A percentile compares a stretch with the other conserved stretches of the same genome.
Evolutionary conservation across 306 rosid genomes (phyloP).

Genomic region (Dryas octopetala): DNA sequence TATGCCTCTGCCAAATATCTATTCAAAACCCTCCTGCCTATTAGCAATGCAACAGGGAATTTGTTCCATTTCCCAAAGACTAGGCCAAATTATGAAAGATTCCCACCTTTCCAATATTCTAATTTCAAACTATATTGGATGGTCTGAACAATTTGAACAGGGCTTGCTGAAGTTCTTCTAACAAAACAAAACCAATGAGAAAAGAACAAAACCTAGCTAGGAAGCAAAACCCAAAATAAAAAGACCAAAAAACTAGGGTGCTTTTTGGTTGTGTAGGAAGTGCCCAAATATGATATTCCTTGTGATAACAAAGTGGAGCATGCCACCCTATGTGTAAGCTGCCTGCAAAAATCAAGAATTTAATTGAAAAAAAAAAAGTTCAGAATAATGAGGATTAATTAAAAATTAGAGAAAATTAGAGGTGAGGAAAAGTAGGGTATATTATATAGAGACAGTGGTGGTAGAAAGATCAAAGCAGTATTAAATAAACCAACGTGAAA

Average conservation of each 20-base stretch:
- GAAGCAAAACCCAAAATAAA: background rate
- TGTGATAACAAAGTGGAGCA: conserved; percentile 55
- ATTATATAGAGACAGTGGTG: conserved; percentile 16
- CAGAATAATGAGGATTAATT: conserved; percentile 10
- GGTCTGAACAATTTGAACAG: background rate
- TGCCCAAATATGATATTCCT: conserved; percentile 19
- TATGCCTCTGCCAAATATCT: too few species aligned
- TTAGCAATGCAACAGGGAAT: background rate
- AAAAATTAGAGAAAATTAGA: conserved; percentile 6
- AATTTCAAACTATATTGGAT: background rate
- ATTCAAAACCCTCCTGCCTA: background rate
- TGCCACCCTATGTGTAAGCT: conserved; percentile 49
- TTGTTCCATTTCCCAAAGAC: background rate
- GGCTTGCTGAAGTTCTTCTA: background rate
- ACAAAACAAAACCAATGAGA: background rate
- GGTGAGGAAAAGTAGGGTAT: conserved; percentile 24
- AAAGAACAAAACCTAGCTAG: background rate
- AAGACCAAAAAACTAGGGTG: background rate
- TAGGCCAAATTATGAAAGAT: background rate
- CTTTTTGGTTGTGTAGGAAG: background rate
- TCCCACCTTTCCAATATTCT: background rate
- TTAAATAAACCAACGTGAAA: conserved; percentile 30
- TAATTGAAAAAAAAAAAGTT: background rate
- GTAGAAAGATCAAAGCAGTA: conserved; percentile 1
- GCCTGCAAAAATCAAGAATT: conserved; percentile 25